Base-by-base conservation (phyloP, 345 rosid species). In the Eutrema heterophyllum region DNA sequence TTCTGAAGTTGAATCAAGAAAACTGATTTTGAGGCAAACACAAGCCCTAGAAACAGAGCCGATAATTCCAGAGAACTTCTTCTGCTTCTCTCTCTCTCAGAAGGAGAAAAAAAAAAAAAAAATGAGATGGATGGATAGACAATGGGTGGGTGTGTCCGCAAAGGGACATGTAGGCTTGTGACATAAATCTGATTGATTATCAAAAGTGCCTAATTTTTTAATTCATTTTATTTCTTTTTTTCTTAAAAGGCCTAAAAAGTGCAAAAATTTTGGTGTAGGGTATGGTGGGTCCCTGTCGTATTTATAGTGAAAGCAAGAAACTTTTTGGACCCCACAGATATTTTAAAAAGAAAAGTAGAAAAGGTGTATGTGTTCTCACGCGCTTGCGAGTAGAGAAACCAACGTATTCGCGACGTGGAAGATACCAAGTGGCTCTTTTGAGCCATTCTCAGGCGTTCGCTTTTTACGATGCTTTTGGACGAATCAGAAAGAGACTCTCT, bases 251-350 rank as follows among this genome's bases (percentile, higher is more conserved):
- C 5, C 18, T 14, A 10, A 60, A 41, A 64, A 75, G 73, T 49
- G 72, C 63, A 68, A 51, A 62, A 76, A 76, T 39, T 27, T 63
- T 46, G 5, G 3, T 43, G 64, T 46, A 48, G 68, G 81, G 78
- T 53, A 48, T 26, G 48, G 88, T 70, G 91, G 90, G 96, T 27
- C 87, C 89, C 78, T 15, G 46, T 74, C 78, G 77, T 81, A 83
- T 82, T 81, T 83, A 64, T 72, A 63, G 64, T 74, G 76, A 80
- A 76, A 72, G 79, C 74, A 72, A 79, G 60, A 76, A 70, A 70
- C 57, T 64, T 50, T 40, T 49, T 64, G 72, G 76, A 9, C 62
- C 80, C 68, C 56, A 70, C 76, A 30, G 3, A 29, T 38, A 8
- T 67, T 60, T 7, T 55, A 9, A 4, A 7, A 48, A 15, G 24